Conservation (phyloP, 208 protist genomes). For the Leptomonas pyrrhocoris region DNA sequence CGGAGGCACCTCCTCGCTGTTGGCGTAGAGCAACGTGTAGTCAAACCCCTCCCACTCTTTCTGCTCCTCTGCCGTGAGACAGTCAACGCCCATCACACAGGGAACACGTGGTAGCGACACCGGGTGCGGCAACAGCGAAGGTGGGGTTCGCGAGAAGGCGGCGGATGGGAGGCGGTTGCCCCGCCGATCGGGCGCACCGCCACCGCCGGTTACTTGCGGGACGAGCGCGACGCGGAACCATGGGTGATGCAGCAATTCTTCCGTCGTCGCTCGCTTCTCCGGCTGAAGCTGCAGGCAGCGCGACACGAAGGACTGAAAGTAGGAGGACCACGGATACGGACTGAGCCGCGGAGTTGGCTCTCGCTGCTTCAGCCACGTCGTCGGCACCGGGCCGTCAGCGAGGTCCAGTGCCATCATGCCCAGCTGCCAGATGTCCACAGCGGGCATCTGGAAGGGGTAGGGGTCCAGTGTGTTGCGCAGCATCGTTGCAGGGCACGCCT, state of each 20-base stretch:
- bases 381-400: conserved; percentile 52
- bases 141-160: not conserved
- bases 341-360: conserved; percentile 41
- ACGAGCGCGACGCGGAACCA: conserved; percentile 74
- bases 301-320: conserved; percentile 70
- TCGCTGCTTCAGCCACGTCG: conserved; percentile 48
- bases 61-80: conserved; percentile 31
- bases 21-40: conserved; percentile 31
- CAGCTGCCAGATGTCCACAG: conserved; percentile 76
- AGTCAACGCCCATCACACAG: conserved; percentile 37
- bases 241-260: conserved; percentile 70
- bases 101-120: not conserved
- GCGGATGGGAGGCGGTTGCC: not conserved
- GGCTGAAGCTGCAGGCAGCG: conserved; percentile 52
- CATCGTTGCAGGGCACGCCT: conserved; percentile 17
- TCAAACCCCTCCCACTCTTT: conserved; percentile 35
- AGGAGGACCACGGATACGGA: conserved; percentile 42
- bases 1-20: conserved; percentile 2
- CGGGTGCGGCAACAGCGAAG: not conserved
- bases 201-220: conserved; percentile 20
- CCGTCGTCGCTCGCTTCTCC: conserved; percentile 52
- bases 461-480: conserved; percentile 37
- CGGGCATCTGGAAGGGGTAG: conserved; percentile 21
- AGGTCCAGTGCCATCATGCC: conserved; percentile 76
- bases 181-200: conserved; percentile 2